These are phyloP conservation scores for Heritiera littoralis DNA, from an alignment of 345 rosid genomes.

Conservation along the genomic window DNA sequence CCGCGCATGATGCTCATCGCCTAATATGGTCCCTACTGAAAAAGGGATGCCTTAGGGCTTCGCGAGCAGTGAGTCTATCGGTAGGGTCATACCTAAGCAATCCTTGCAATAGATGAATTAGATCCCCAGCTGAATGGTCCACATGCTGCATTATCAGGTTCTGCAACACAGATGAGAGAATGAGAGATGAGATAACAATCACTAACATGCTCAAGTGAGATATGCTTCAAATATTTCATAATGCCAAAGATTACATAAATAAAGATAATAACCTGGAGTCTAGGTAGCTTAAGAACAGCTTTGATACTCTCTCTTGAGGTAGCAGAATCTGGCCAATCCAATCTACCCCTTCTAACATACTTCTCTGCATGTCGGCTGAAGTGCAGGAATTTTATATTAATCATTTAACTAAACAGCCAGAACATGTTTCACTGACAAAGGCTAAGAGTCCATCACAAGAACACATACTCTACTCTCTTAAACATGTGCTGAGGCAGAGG, in stretches of 20 bases:
- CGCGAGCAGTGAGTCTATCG: slow-evolving; percentile 65
- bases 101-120: slow-evolving; percentile 76
- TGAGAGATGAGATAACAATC: neutral
- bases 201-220: neutral
- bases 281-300: slow-evolving; percentile 70
- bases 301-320: slow-evolving; percentile 68
- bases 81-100: slow-evolving; percentile 67
- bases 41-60: slow-evolving; percentile 76
- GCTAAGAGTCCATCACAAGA: neutral
- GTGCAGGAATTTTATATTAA: neutral
- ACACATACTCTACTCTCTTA: slow-evolving; percentile 49
- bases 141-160: slow-evolving; percentile 83
- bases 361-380: slow-evolving; percentile 65
- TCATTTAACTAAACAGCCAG: slow-evolving; percentile 7
- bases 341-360: slow-evolving; percentile 60
- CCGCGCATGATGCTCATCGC: neutral
- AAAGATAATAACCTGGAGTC: slow-evolving; percentile 47
- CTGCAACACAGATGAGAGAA: slow-evolving; percentile 31
- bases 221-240: neutral
- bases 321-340: slow-evolving; percentile 82
- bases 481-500: slow-evolving; percentile 56
- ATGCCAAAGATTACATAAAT: neutral
- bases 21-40: slow-evolving; percentile 50
- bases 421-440: neutral
- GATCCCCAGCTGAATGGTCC: slow-evolving; percentile 79